Conservation (phyloP, 768 basidiomycete genomes). For the Leccinellum albellum region DNA sequence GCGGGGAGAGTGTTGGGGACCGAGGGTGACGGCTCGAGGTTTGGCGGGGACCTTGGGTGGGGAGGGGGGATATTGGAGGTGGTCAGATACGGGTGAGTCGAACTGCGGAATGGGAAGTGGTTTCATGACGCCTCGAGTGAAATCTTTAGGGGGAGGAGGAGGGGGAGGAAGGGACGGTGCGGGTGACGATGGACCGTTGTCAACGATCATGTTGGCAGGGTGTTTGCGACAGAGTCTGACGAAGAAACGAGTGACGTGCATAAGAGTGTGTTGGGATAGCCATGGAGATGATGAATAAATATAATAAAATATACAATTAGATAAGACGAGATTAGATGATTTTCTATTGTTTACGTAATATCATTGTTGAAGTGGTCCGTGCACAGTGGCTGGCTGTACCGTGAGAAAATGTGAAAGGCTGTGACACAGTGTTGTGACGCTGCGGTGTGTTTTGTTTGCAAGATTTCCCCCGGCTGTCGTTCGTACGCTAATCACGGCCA, state of each 20-base stretch:
- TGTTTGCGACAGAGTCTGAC: constrained; percentile 14
- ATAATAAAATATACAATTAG: background rate
- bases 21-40: background rate
- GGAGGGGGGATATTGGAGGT: background rate
- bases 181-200: background rate
- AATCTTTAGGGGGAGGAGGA: constrained; percentile 24
- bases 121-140: constrained; percentile 4
- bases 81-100: constrained; percentile 6
- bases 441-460: constrained; percentile 19
- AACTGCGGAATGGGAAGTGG: constrained; percentile 20
- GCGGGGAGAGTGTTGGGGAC: constrained; percentile 2
- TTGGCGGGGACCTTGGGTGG: constrained; percentile 3
- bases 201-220: constrained; percentile 3
- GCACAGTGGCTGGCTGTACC: constrained; percentile 23
- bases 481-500: constrained; percentile 35
- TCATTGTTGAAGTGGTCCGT: constrained; percentile 23
- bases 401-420: constrained; percentile 24
- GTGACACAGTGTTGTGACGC: constrained; percentile 30
- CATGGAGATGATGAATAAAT: constrained; percentile 2
- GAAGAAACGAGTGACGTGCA: constrained; percentile 7
- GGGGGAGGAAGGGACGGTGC: constrained; percentile 12
- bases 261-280: background rate
- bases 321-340: constrained; percentile 15
- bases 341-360: background rate
- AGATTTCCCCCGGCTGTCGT: constrained; percentile 36